phyloP scores from a whole-genome alignment of 345 rosid genomes.

The Excoecaria cochinchinensis region DNA sequence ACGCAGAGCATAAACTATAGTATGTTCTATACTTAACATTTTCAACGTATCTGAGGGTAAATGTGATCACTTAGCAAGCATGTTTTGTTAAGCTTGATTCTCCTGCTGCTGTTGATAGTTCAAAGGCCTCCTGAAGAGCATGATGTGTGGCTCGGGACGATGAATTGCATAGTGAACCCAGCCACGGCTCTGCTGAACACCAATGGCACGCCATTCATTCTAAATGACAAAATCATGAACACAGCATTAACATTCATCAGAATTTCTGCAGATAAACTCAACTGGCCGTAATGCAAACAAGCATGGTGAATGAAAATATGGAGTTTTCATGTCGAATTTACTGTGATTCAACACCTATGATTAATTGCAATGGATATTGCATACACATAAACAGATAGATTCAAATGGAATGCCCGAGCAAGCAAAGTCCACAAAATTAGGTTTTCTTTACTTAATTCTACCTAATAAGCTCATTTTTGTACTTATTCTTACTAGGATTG shows the following conservation, averaged over 20 bases:
- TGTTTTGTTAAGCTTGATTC: conserved; percentile 54
- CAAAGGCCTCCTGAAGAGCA: conserved; percentile 91
- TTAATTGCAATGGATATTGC: not conserved
- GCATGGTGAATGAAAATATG: not conserved
- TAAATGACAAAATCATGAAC: conserved; percentile 17
- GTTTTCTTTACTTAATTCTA: too few species aligned
- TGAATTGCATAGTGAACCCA: conserved; percentile 95
- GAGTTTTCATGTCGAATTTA: not conserved
- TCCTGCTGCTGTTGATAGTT: conserved; percentile 93
- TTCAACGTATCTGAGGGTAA: not conserved
- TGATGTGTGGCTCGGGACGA: conserved; percentile 97
- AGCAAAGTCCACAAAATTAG: too few species aligned
- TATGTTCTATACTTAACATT: not conserved
- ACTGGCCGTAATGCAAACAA: not conserved
- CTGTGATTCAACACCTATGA: not conserved
- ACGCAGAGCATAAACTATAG: conserved; percentile 6
- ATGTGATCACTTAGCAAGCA: conserved; percentile 47
- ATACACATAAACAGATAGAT: too few species aligned
- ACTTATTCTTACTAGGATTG: too few species aligned
- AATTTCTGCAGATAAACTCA: not conserved
- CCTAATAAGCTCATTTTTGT: too few species aligned
- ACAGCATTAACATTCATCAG: not conserved
- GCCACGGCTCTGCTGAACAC: conserved; percentile 98
- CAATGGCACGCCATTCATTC: conserved; percentile 94
- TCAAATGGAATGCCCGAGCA: too few species aligned